phyloP scores from a whole-genome alignment of 1,139 yeast species.

The Lodderomyces margitis region DNA sequence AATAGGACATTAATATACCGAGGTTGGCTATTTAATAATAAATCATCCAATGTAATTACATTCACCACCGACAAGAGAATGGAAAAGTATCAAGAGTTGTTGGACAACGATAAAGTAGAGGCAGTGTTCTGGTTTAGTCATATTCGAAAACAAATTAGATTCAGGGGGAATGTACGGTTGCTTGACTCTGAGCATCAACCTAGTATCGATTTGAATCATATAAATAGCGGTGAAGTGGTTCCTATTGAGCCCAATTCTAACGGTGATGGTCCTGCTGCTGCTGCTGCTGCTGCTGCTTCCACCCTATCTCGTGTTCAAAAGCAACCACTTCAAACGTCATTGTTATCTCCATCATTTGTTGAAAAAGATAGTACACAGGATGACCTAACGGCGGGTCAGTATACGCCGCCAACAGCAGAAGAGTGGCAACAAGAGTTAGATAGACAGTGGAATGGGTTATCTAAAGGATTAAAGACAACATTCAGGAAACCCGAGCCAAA shows the following conservation, averaged over 20 bases:
- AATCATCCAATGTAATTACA: conserved; percentile 62
- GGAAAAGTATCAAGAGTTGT: conserved; percentile 56
- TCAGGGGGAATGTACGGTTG: conserved; percentile 62
- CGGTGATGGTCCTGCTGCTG: conserved; percentile 15
- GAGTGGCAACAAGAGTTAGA: conserved; percentile 68
- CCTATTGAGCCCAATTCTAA: conserved; percentile 12
- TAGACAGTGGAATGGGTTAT: conserved; percentile 62
- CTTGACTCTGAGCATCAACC: conserved; percentile 38
- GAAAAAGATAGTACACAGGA: conserved; percentile 9
- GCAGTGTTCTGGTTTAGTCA: conserved; percentile 72
- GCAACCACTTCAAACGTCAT: conserved; percentile 22
- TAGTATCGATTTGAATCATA: conserved; percentile 25
- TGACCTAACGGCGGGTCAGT: conserved; percentile 7
- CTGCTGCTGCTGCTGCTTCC: too few species aligned
- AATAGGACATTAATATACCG: conserved; percentile 71
- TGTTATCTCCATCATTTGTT: conserved; percentile 29
- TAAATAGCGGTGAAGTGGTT: conserved; percentile 10
- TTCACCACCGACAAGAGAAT: conserved; percentile 74
- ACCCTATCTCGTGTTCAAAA: conserved; percentile 9
- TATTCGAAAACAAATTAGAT: conserved; percentile 65
- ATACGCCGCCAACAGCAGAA: conserved; percentile 49
- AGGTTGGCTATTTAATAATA: conserved; percentile 73
- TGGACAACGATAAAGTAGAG: conserved; percentile 56
- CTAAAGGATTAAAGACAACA: conserved; percentile 57
- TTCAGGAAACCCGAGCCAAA: conserved; percentile 77